These are phyloP conservation scores for Jacaranda mimosifolia DNA, from an alignment of 257 asterid genomes.

Conservation along the genomic window DNA sequence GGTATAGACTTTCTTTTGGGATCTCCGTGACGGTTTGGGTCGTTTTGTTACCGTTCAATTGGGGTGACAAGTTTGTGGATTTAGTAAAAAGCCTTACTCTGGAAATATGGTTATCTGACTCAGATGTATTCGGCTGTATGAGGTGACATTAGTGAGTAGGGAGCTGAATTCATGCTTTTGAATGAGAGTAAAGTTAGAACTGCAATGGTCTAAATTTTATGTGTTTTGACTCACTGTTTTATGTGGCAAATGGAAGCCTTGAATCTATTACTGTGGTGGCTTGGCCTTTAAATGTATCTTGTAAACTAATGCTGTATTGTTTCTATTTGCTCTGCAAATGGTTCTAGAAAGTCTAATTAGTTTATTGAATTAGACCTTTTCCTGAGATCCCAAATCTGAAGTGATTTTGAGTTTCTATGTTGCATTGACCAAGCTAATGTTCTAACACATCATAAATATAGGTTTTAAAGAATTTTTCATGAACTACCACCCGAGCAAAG, in stretches of 20 bases:
- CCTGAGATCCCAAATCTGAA: constrained; percentile 12
- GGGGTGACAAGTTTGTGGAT: background rate
- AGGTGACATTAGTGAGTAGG: constrained; percentile 15
- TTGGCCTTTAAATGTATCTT: constrained; percentile 11
- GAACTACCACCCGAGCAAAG: background rate
- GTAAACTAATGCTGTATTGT: constrained; percentile 11
- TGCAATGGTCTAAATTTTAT: background rate
- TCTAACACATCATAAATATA: background rate
- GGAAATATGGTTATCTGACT: constrained; percentile 12
- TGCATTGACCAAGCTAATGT: background rate
- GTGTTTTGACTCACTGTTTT: background rate
- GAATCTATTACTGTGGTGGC: background rate
- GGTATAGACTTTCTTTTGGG: constrained; percentile 35
- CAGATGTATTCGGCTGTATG: background rate
- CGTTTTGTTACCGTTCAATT: background rate
- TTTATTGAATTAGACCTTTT: background rate
- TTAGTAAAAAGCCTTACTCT: background rate
- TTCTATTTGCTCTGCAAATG: background rate
- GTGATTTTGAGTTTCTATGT: background rate
- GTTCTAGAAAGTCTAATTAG: background rate
- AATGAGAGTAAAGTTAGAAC: background rate
- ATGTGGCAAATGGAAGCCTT: constrained; percentile 1
- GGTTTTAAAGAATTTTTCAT: background rate
- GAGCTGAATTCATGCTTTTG: constrained; percentile 14
- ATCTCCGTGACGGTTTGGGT: background rate